Percentiles rank a stretch among this genome's conserved stretches.
Conservation (phyloP, 163 green algal genomes). For the Trebouxiophyceae sp. region DNA sequence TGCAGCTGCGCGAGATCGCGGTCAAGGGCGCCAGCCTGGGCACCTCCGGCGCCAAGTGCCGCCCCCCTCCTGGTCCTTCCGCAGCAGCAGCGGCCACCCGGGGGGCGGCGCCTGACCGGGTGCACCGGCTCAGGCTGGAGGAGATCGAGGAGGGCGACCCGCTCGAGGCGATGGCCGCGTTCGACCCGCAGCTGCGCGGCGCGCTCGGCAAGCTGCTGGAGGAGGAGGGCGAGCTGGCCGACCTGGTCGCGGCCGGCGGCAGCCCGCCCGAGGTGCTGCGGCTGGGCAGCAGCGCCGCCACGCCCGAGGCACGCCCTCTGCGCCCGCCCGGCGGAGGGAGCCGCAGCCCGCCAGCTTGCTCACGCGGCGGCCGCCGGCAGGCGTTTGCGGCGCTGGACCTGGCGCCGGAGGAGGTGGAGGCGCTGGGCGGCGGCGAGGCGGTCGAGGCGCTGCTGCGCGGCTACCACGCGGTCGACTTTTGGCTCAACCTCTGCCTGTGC, state of each 20-base stretch:
- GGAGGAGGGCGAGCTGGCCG: conserved; percentile 12
- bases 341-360: neutral
- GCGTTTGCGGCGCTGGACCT: neutral
- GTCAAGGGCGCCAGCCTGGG: conserved; percentile 40
- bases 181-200: conserved; percentile 12
- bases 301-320: too few species aligned
- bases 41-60: neutral
- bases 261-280: neutral
- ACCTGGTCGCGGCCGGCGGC: conserved; percentile 10
- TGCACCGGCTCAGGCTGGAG: conserved; percentile 20
- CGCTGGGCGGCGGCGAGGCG: neutral
- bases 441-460: conserved; percentile 20
- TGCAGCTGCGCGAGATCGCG: conserved; percentile 52
- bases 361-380: neutral
- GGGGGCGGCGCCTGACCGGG: neutral
- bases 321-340: too few species aligned
- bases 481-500: conserved; percentile 65
- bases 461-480: conserved; percentile 63
- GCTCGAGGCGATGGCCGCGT: conserved; percentile 8
- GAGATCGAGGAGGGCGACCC: conserved; percentile 3
- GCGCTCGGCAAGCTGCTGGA: conserved; percentile 12
- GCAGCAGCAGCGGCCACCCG: neutral
- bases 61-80: neutral
- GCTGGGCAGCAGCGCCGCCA: neutral
- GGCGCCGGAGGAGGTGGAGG: neutral